Evolutionary conservation across 768 basidiomycete species (phyloP), one percentile per base, ranked within the genome.

Genomic region (Amanita inopinata): DNA sequence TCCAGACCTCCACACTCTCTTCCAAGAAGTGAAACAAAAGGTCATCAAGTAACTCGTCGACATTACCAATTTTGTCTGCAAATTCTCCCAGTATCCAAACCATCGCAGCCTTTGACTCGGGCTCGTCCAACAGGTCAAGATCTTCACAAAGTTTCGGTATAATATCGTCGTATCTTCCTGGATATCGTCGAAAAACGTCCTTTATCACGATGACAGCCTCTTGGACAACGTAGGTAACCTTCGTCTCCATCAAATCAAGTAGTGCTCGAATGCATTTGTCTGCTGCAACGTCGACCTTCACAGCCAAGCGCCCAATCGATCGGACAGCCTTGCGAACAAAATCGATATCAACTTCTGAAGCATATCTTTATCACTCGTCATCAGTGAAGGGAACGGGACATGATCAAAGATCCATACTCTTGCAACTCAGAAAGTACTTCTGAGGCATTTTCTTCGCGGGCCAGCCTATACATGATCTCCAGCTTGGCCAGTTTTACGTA

Each of bases 61-160:
- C 87, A 54, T 98, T 97, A 49, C 96, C 89, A 46, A 99, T 98
- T 53, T 82, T 75, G 59, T 98, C 78, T 23, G 96, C 86, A 54
- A 91, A 98, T 63, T 99, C 91, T 0, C 96, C 96, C 25, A 98
- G 65, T 54, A 98, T 90, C 96, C 96, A 99, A 23, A 99, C 76
- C 80, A 99, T 96, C 7, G 92, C 83, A 2, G 94, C 84, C 57
- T 98, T 98, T 15, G 93, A 82, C 62, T 99, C 96, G 0, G 96
- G 85, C 55, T 98, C 96, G 52, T 98, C 94, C 37, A 98, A 64
- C 6, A 75, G 71, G 58, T 97, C 93, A 32, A 98, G 70, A 57
- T 96, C 82, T 57, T 90, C 85, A 60, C 94, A 98, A 14, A 99
- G 70, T 10, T 73, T 89, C 0, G 90, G 91, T 43, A 99, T 97